Conservation (phyloP, 345 rosid species). For the Xanthoceras sorbifolium region DNA sequence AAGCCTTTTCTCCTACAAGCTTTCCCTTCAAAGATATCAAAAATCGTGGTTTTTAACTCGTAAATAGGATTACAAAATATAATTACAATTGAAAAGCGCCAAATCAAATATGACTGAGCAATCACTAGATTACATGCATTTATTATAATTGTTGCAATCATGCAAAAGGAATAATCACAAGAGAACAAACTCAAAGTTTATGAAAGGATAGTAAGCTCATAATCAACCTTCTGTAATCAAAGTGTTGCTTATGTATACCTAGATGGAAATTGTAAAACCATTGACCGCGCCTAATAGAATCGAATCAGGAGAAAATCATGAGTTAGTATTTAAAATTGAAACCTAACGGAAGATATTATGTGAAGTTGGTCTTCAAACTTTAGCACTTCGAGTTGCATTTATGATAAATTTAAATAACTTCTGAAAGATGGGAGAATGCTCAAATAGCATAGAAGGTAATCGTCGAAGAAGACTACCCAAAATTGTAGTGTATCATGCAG, state of each 20-base stretch:
- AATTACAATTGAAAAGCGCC: not conserved
- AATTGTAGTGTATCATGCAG: too few relatives aligned
- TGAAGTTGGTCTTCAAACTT: too few relatives aligned
- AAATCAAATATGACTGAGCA: not conserved
- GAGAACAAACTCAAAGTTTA: not conserved
- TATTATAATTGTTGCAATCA: not conserved
- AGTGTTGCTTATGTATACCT: not conserved
- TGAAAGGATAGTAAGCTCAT: not conserved
- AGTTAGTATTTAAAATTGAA: too few relatives aligned
- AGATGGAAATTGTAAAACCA: not conserved
- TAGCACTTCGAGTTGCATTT: too few relatives aligned
- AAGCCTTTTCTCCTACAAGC: constrained; percentile 76
- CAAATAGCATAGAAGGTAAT: too few relatives aligned
- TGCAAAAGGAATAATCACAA: not conserved
- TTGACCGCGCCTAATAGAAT: not conserved
- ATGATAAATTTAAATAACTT: too few relatives aligned
- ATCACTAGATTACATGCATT: not conserved
- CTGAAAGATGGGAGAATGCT: too few relatives aligned
- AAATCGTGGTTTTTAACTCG: constrained; percentile 7
- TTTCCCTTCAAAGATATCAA: constrained; percentile 56
- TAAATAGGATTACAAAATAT: not conserved
- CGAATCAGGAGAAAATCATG: not conserved
- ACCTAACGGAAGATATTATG: too few relatives aligned
- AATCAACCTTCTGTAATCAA: not conserved
- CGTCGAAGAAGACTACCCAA: too few relatives aligned